These are phyloP conservation scores for Wickerhamiella pararugosa DNA, from an alignment of 1,139 yeast species.

Conservation along the genomic window DNA sequence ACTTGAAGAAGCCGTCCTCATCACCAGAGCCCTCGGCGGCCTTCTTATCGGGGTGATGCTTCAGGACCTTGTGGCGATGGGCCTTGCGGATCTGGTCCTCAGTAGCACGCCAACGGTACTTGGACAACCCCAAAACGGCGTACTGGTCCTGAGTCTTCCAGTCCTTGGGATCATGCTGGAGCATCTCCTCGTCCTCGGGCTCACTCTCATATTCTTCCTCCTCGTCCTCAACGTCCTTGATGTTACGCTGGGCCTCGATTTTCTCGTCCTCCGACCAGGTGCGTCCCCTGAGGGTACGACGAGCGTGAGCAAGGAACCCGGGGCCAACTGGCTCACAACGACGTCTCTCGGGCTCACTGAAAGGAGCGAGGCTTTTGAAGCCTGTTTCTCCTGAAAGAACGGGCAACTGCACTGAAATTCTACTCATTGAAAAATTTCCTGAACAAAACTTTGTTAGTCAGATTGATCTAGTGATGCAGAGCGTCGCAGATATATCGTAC, in stretches of 20 bases:
- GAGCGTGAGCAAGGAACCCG: constrained; percentile 88
- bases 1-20: constrained; percentile 95
- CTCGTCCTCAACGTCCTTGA: constrained; percentile 49
- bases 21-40: constrained; percentile 81
- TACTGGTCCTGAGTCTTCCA: constrained; percentile 96
- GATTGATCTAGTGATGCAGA: background rate
- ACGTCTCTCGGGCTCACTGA: constrained; percentile 61
- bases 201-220: constrained; percentile 70
- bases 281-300: constrained; percentile 91
- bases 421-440: background rate
- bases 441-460: background rate
- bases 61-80: constrained; percentile 90
- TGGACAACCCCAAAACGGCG: constrained; percentile 87
- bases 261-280: constrained; percentile 97
- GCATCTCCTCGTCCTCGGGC: constrained; percentile 55
- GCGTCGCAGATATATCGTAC: background rate
- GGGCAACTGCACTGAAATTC: background rate
- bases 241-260: constrained; percentile 84
- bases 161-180: constrained; percentile 88
- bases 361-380: constrained; percentile 23
- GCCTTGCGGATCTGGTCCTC: constrained; percentile 92
- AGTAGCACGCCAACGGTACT: constrained; percentile 81
- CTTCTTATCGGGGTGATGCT: constrained; percentile 97
- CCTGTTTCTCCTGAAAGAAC: constrained; percentile 3
- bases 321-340: constrained; percentile 96